These are phyloP conservation scores for Lipomyces japonicus DNA, from an alignment of 805 yeast genomes.

Conservation along the genomic window DNA sequence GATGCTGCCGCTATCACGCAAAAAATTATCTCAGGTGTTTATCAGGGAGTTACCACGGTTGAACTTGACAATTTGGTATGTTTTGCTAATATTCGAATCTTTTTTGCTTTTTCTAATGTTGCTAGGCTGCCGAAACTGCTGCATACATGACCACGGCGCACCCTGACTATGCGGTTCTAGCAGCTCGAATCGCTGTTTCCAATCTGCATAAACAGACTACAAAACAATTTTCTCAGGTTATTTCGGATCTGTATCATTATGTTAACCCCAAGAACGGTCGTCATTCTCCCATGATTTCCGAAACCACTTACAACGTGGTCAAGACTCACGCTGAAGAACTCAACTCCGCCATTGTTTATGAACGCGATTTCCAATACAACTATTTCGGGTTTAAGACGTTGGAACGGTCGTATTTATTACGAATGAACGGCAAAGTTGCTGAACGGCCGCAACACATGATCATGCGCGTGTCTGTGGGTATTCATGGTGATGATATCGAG, in stretches of 20 bases:
- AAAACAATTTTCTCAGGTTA: conserved; percentile 74
- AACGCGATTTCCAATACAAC: conserved; percentile 72
- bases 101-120: background rate
- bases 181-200: conserved; percentile 93
- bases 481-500: conserved; percentile 67
- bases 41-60: conserved; percentile 92
- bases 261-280: conserved; percentile 73
- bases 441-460: conserved; percentile 91
- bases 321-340: conserved; percentile 59
- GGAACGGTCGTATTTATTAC: conserved; percentile 76
- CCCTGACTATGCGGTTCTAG: conserved; percentile 86
- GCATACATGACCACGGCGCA: conserved; percentile 96
- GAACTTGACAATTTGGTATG: conserved; percentile 54
- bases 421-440: conserved; percentile 59
- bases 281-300: conserved; percentile 67
- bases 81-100: conserved; percentile 31
- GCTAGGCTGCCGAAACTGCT: conserved; percentile 85
- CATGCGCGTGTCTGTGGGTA: conserved; percentile 89
- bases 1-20: conserved; percentile 96
- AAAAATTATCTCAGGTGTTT: conserved; percentile 91
- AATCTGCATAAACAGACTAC: conserved; percentile 93
- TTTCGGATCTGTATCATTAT: conserved; percentile 68
- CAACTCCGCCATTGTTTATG: conserved; percentile 68
- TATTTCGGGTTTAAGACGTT: conserved; percentile 92
- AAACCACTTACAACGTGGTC: conserved; percentile 61